A percentile compares a stretch with the other conserved stretches of the same genome.
phyloP scores from a whole-genome alignment of 495 filamentous ascomycete genomes.

The Hypoxylon lienhwacheense region DNA sequence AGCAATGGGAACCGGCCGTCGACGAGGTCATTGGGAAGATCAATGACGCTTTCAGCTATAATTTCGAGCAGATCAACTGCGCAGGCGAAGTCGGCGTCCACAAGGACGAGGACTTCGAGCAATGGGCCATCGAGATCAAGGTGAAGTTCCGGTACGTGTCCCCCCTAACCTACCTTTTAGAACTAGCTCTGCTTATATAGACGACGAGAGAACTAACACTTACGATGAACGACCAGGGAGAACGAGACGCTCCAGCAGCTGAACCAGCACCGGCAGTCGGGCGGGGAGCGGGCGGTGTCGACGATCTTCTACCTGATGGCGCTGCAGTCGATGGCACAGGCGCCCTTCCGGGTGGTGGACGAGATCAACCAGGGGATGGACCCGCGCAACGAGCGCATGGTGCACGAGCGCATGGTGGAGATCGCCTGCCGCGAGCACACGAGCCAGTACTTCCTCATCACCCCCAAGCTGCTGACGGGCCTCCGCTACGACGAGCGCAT shows the following conservation, averaged over 20 bases:
- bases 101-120: constrained; percentile 85
- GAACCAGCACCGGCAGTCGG: constrained; percentile 90
- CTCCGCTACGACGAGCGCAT: constrained; percentile 86
- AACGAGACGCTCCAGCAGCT: constrained; percentile 81
- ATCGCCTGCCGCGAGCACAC: constrained; percentile 81
- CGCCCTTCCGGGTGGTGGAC: constrained; percentile 98
- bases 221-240: constrained; percentile 53
- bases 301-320: constrained; percentile 99
- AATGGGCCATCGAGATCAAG: constrained; percentile 90
- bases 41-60: constrained; percentile 84
- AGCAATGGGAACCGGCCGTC: constrained; percentile 81
- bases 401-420: constrained; percentile 94
- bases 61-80: constrained; percentile 90
- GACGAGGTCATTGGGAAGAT: constrained; percentile 78
- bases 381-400: constrained; percentile 95
- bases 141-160: constrained; percentile 82
- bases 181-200: no score
- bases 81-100: constrained; percentile 86
- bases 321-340: constrained; percentile 87
- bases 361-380: constrained; percentile 99
- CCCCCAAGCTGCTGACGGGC: constrained; percentile 88
- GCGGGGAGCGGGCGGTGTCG: constrained; percentile 92
- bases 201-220: constrained; percentile 1
- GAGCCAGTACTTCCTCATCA: constrained; percentile 89
- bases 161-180: not conserved